Conservation (phyloP, 2,329 filamentous ascomycete species). For the Penicillium paneum region DNA sequence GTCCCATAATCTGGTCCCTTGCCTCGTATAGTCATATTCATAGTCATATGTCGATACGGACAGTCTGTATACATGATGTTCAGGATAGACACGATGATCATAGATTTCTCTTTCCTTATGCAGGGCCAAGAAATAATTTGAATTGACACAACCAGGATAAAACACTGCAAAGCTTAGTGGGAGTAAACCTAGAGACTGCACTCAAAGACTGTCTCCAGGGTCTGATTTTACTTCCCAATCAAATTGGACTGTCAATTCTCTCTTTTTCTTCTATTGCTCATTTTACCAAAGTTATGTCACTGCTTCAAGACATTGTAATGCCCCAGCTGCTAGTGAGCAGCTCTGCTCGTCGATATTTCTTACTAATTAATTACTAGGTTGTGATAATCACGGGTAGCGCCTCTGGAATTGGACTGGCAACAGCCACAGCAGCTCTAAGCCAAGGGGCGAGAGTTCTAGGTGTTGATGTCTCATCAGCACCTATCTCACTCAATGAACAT, state of each 20-base stretch:
- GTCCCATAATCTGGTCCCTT: background rate
- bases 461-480: background rate
- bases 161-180: too few species aligned
- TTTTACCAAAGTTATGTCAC: background rate
- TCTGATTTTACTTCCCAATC: background rate
- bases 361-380: background rate
- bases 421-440: background rate
- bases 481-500: background rate
- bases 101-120: too few species aligned
- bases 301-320: background rate
- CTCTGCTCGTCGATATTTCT: too few species aligned
- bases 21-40: background rate
- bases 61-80: too few species aligned
- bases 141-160: too few species aligned
- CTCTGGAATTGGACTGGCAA: background rate
- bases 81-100: too few species aligned
- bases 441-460: background rate
- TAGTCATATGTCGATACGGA: background rate
- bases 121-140: too few species aligned
- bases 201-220: too few species aligned
- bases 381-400: background rate
- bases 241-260: background rate
- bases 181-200: too few species aligned
- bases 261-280: background rate
- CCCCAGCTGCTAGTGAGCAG: too few species aligned